Percentiles rank a stretch among this genome's conserved stretches.
These are phyloP conservation scores for Thalassiosira pacifica DNA, from an alignment of 352 stramenopile genomes.

Conservation along the genomic window DNA sequence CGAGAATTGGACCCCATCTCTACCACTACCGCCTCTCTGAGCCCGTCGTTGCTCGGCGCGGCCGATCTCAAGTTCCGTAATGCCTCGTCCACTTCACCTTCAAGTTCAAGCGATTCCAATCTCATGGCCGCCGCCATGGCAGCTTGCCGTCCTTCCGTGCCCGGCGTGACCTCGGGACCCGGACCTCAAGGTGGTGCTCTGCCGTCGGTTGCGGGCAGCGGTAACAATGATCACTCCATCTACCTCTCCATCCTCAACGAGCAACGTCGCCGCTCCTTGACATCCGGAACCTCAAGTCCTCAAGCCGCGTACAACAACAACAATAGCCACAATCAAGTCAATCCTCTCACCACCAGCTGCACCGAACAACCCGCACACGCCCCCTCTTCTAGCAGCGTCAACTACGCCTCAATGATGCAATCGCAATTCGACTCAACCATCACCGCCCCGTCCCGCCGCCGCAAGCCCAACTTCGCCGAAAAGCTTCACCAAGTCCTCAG, in stretches of 20 bases:
- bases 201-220: neutral
- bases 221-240: neutral
- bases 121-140: neutral
- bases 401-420: neutral
- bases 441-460: neutral
- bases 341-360: too few species aligned
- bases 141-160: neutral
- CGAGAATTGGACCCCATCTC: neutral
- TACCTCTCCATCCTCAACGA: neutral
- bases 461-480: neutral
- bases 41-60: neutral
- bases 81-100: too few species aligned
- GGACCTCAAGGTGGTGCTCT: neutral
- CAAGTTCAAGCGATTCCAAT: neutral
- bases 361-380: neutral
- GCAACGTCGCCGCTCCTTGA: neutral
- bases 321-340: neutral
- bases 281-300: neutral
- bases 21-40: neutral
- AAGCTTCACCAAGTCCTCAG: slow-evolving; percentile 21
- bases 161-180: neutral
- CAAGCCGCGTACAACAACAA: neutral
- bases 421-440: neutral
- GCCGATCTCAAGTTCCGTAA: too few species aligned
- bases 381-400: neutral